Base-by-base conservation (phyloP, 345 rosid genomes). In the Arabis hirsuta region DNA sequence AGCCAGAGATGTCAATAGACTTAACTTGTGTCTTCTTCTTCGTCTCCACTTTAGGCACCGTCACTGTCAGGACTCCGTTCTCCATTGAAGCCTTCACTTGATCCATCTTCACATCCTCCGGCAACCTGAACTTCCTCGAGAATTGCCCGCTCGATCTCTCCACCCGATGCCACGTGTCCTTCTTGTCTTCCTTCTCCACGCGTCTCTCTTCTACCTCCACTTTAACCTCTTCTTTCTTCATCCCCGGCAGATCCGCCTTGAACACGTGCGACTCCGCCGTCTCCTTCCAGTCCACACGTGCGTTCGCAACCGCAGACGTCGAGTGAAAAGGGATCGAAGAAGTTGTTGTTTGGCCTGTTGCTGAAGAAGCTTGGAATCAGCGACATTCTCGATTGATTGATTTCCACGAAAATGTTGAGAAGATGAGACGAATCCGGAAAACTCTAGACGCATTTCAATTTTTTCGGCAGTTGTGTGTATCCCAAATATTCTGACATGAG, bases 161-260 rank as follows among this genome's bases (percentile, higher is more conserved):
- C 10, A 36, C 39, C 39, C 39, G 9, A 36, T 36, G 39, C 39
- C 39, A 36, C 39, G 39, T 36, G 39, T 36, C 39, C 10, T 36
- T 36, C 10, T 36, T 36, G 10, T 36, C 39, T 2, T 36, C 39
- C 39, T 36, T 36, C 39, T 36, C 39, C 39, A 36, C 10, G 39
- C 1, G 10, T 8, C 39, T 36, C 39, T 36, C 39, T 36, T 81
- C 84, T 2, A 79, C 46, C 77, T 76, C 77, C 16, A 71, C 84
- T 50, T 74, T 81, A 42, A 83, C 82, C 47, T 79, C 83, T 1
- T 81, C 83, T 50, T 81, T 81, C 74, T 60, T 81, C 59, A 83
- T 10, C 39, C 84, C 84, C 0, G 80, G 80, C 16, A 83, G 74
- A 41, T 79, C 81, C 1, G 80, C 86, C 52, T 58, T 64, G 76